Conservation (phyloP, 768 basidiomycete species). For the Mycena albidolilacea region DNA sequence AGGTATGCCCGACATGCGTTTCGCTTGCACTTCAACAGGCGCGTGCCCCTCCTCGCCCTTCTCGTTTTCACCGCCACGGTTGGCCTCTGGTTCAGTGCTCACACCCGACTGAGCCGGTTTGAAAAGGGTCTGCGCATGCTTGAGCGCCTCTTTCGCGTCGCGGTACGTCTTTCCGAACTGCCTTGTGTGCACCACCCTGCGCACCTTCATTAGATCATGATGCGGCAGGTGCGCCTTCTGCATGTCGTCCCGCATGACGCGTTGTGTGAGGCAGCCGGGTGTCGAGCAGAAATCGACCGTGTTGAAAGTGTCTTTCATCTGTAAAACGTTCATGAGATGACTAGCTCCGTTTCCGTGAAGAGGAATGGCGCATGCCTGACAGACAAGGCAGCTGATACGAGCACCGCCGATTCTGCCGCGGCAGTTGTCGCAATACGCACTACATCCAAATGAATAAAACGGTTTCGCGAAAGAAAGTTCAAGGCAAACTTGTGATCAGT, state of each 20-base stretch:
- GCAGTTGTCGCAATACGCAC: constrained; percentile 45
- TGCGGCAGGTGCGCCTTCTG: constrained; percentile 42
- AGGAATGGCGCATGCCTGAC: constrained; percentile 29
- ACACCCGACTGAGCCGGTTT: constrained; percentile 1
- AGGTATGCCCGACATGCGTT: neutral
- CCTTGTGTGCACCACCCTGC: constrained; percentile 38
- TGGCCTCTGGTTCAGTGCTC: neutral
- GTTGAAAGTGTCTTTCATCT: constrained; percentile 15
- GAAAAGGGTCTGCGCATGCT: constrained; percentile 30
- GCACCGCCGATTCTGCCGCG: constrained; percentile 44
- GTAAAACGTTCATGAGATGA: neutral
- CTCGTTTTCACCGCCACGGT: constrained; percentile 15
- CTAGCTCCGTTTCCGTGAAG: constrained; percentile 9
- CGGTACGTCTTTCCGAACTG: constrained; percentile 39
- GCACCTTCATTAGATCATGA: constrained; percentile 49
- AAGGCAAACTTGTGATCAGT: constrained; percentile 37
- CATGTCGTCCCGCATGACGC: constrained; percentile 27
- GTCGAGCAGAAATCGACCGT: constrained; percentile 49
- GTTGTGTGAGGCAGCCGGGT: constrained; percentile 40
- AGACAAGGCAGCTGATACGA: constrained; percentile 51
- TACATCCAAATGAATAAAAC: neutral
- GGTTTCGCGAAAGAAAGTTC: no score
- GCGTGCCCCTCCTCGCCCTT: constrained; percentile 25
- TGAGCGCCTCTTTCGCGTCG: constrained; percentile 35
- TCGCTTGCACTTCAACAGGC: neutral